phyloP scores from a whole-genome alignment of 176 grass and related monocot genomes.

The Aegilops umbellulata region DNA sequence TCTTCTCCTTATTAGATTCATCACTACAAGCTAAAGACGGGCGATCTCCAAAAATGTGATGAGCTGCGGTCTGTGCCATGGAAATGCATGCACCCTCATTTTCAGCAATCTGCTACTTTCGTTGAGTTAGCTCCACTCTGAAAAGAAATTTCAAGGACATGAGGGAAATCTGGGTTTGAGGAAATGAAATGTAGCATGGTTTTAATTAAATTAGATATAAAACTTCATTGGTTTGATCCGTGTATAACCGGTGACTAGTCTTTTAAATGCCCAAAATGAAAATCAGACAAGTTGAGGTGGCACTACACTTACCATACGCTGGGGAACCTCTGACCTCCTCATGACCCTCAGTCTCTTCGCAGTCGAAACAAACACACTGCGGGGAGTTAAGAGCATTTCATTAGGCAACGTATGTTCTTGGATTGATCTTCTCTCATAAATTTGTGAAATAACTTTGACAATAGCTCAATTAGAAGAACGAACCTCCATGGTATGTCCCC shows the following conservation, averaged over 20 bases:
- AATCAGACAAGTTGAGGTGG: not conserved
- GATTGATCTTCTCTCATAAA: not conserved
- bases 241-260: not conserved
- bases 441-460: not conserved
- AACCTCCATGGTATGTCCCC: conserved; percentile 72
- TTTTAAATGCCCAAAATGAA: not conserved
- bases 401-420: not conserved
- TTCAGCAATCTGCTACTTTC: conserved; percentile 14
- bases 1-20: conserved; percentile 17
- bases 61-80: not conserved
- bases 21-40: conserved; percentile 31
- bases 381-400: conserved; percentile 19
- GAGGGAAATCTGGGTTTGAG: not conserved
- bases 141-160: not conserved
- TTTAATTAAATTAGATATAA: not conserved
- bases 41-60: conserved; percentile 11
- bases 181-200: not conserved
- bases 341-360: conserved; percentile 79
- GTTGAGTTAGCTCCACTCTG: conserved; percentile 22
- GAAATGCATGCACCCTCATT: conserved; percentile 7
- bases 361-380: conserved; percentile 62
- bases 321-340: conserved; percentile 63
- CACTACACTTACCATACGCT: conserved; percentile 28
- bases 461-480: not conserved
- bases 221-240: not conserved